These are phyloP conservation scores for Xeromyces bisporus DNA, from an alignment of 495 filamentous ascomycete species.

Conservation along the genomic window DNA sequence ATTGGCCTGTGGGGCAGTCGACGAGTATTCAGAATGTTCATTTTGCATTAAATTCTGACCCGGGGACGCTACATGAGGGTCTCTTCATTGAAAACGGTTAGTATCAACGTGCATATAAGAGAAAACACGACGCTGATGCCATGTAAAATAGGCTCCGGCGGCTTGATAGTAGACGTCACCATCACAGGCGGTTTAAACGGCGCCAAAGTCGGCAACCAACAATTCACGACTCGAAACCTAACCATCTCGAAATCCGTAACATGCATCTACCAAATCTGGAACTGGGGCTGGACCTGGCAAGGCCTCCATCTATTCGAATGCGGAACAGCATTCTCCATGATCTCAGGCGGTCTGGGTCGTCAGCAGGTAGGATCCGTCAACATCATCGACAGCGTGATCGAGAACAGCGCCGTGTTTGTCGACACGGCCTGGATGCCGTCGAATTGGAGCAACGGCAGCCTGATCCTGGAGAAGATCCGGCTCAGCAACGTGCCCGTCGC, in stretches of 20 bases:
- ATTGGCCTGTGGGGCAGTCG: conserved; percentile 61
- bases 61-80: conserved; percentile 50
- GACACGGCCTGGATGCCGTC: conserved; percentile 35
- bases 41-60: conserved; percentile 46
- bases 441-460: conserved; percentile 30
- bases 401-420: conserved; percentile 45
- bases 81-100: conserved; percentile 58
- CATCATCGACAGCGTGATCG: conserved; percentile 40
- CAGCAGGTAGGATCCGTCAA: conserved; percentile 31
- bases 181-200: conserved; percentile 60
- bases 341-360: conserved; percentile 15
- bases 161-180: conserved; percentile 43
- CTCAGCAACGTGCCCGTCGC: conserved; percentile 44
- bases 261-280: conserved; percentile 41
- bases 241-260: conserved; percentile 47
- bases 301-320: conserved; percentile 33
- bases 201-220: conserved; percentile 55
- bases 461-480: conserved; percentile 51
- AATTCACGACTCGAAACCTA: conserved; percentile 65
- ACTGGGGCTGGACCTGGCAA: conserved; percentile 42
- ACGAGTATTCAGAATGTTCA: conserved; percentile 63
- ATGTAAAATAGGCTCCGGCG: conserved; percentile 39
- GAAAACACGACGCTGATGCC: neutral
- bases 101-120: conserved; percentile 9
- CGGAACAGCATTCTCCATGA: conserved; percentile 32